A percentile compares a stretch with the other conserved stretches of the same genome.
Conservation (phyloP, 2,329 filamentous ascomycete genomes). For the Curvularia spicifera region DNA sequence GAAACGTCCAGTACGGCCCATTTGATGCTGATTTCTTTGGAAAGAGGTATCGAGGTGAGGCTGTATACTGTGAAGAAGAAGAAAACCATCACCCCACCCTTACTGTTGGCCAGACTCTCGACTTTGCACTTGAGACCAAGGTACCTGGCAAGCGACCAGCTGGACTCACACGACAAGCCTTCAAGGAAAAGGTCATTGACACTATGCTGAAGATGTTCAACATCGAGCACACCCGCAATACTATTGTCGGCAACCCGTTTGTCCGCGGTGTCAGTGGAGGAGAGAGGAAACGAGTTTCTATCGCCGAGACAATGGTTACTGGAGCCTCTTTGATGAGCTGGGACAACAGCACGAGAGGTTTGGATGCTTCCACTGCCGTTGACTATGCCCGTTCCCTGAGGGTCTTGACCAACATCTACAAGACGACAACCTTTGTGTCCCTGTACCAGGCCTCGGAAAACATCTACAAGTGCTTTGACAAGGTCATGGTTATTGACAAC, state of each 20-base stretch:
- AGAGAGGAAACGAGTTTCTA: slow-evolving; percentile 80
- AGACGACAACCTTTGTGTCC: slow-evolving; percentile 83
- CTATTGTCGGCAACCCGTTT: slow-evolving; percentile 82
- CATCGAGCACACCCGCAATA: slow-evolving; percentile 85
- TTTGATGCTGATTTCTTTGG: slow-evolving; percentile 73
- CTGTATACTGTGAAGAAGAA: slow-evolving; percentile 85
- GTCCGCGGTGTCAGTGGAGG: slow-evolving; percentile 78
- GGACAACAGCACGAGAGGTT: slow-evolving; percentile 56
- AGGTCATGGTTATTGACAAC: slow-evolving; percentile 80
- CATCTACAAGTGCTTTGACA: slow-evolving; percentile 81
- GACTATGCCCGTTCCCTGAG: slow-evolving; percentile 57
- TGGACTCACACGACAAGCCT: slow-evolving; percentile 73
- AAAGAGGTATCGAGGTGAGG: slow-evolving; percentile 77
- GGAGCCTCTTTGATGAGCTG: slow-evolving; percentile 74
- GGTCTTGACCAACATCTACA: slow-evolving; percentile 80
- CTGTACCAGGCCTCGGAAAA: slow-evolving; percentile 86
- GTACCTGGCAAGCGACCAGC: slow-evolving; percentile 79
- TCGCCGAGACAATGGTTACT: slow-evolving; percentile 81
- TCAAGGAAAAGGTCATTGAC: slow-evolving; percentile 76
- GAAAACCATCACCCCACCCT: slow-evolving; percentile 85
- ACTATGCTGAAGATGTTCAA: slow-evolving; percentile 90
- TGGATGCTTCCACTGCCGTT: slow-evolving; percentile 58
- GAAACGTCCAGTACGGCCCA: slow-evolving; percentile 78
- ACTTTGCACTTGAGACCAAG: slow-evolving; percentile 84
- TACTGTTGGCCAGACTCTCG: slow-evolving; percentile 85